A percentile compares a stretch with the other conserved stretches of the same genome.
phyloP scores from a whole-genome alignment of 768 basidiomycete species.

The Rhodocollybia butyracea region DNA sequence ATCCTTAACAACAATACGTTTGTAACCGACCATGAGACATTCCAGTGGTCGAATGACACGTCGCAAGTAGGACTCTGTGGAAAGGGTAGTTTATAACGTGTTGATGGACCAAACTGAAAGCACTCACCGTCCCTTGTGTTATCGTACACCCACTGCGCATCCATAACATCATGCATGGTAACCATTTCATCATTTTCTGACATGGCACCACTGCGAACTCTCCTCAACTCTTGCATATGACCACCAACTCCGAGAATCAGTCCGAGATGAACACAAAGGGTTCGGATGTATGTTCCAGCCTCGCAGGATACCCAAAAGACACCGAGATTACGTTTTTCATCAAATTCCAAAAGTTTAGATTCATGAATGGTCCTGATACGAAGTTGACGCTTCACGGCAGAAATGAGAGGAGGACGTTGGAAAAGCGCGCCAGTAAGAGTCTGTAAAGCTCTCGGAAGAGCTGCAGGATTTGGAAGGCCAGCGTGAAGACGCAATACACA shows the following conservation, averaged over 20 bases:
- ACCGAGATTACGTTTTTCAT: slow-evolving; percentile 92
- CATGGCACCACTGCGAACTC: slow-evolving; percentile 94
- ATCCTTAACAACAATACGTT: slow-evolving; percentile 98
- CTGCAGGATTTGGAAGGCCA: slow-evolving; percentile 72
- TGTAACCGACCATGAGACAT: slow-evolving; percentile 91
- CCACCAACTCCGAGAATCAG: slow-evolving; percentile 93
- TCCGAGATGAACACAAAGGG: slow-evolving; percentile 95
- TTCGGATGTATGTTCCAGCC: slow-evolving; percentile 95
- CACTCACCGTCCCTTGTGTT: slow-evolving; percentile 91
- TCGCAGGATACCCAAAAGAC: slow-evolving; percentile 99
- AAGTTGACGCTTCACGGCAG: slow-evolving; percentile 96
- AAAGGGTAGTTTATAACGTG: not conserved
- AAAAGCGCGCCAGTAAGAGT: slow-evolving; percentile 97
- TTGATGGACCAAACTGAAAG: not conserved
- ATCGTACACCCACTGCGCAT: slow-evolving; percentile 98
- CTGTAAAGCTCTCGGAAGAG: slow-evolving; percentile 90
- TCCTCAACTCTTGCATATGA: slow-evolving; percentile 98
- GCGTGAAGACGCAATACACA: slow-evolving; percentile 93
- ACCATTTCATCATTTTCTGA: slow-evolving; percentile 98
- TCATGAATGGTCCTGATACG: slow-evolving; percentile 97
- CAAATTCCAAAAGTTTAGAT: slow-evolving; percentile 93
- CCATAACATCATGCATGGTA: slow-evolving; percentile 99
- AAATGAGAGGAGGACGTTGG: slow-evolving; percentile 98
- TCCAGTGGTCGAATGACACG: slow-evolving; percentile 94
- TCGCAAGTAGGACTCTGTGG: slow-evolving; percentile 89